Evolutionary conservation across 306 rosid genomes (phyloP).

Genomic region (Fragaria nilgerrensis): DNA sequence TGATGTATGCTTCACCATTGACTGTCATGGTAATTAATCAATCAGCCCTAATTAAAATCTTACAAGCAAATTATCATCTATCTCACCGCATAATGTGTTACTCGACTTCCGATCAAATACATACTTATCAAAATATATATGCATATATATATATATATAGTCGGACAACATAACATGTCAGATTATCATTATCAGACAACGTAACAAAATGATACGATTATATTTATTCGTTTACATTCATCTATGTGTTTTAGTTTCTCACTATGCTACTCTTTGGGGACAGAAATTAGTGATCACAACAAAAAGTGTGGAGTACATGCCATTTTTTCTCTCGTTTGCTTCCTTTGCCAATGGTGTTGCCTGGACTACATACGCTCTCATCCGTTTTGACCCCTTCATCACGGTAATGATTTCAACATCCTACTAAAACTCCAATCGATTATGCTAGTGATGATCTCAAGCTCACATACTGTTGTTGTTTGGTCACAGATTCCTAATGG

Average conservation of each 20-base stretch:
- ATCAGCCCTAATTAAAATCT: background rate
- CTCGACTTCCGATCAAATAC: background rate
- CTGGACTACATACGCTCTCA: slow-evolving; percentile 76
- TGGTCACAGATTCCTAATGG: slow-evolving; percentile 72
- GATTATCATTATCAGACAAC: background rate
- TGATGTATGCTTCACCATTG: slow-evolving; percentile 92
- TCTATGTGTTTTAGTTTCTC: background rate
- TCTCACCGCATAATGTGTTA: background rate
- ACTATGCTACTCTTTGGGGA: background rate
- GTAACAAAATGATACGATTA: background rate
- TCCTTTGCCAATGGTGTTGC: slow-evolving; percentile 68
- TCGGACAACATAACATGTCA: background rate
- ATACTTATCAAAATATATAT: too few relatives aligned
- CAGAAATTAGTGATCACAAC: slow-evolving; percentile 85
- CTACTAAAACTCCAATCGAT: background rate
- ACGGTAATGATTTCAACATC: slow-evolving; percentile 35
- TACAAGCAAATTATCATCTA: background rate
- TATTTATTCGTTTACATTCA: background rate
- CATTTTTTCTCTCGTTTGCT: slow-evolving; percentile 63
- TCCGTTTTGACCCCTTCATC: slow-evolving; percentile 73
- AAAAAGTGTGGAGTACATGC: slow-evolving; percentile 93
- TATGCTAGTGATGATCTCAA: background rate
- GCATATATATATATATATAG: background rate
- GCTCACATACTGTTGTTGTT: background rate
- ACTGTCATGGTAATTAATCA: slow-evolving; percentile 53